Conservation (phyloP, 805 yeast species). For the Candida arabinofermentans region DNA sequence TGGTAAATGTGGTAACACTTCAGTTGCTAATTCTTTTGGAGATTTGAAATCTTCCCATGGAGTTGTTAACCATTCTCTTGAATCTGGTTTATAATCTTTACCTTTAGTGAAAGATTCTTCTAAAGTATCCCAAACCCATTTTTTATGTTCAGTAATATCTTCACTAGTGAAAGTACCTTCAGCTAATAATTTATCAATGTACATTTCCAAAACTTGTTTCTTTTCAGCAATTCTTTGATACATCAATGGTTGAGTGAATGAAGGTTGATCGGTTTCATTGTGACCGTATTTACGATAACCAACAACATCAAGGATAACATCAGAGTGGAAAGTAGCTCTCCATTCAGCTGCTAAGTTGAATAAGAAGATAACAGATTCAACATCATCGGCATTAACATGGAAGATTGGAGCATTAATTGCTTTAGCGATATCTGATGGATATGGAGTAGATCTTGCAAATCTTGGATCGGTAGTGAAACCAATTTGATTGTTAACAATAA, state of each 20-base stretch:
- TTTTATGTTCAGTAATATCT: conserved; percentile 92
- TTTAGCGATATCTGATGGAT: conserved; percentile 97
- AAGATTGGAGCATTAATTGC: conserved; percentile 96
- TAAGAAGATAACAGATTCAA: conserved; percentile 86
- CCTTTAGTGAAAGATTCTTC: conserved; percentile 88
- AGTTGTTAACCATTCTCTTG: conserved; percentile 96
- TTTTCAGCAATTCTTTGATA: conserved; percentile 86
- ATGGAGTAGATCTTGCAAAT: conserved; percentile 94
- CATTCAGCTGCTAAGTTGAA: conserved; percentile 98
- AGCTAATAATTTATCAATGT: conserved; percentile 69
- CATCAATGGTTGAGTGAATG: conserved; percentile 98
- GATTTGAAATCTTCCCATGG: conserved; percentile 99
- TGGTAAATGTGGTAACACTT: conserved; percentile 92
- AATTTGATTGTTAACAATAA: conserved; percentile 95
- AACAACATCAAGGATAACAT: conserved; percentile 93
- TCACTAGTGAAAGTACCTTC: conserved; percentile 89
- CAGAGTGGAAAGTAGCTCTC: conserved; percentile 95
- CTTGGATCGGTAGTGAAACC: conserved; percentile 99
- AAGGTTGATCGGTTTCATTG: conserved; percentile 99
- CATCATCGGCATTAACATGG: conserved; percentile 99
- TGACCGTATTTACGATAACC: conserved; percentile 99
- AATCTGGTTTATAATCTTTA: conserved; percentile 84
- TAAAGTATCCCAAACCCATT: conserved; percentile 94
- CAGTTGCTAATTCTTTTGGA: conserved; percentile 94
- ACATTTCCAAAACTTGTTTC: conserved; percentile 83